Conservation (phyloP, 129 eudicot genomes). For the Calendula officinalis region DNA sequence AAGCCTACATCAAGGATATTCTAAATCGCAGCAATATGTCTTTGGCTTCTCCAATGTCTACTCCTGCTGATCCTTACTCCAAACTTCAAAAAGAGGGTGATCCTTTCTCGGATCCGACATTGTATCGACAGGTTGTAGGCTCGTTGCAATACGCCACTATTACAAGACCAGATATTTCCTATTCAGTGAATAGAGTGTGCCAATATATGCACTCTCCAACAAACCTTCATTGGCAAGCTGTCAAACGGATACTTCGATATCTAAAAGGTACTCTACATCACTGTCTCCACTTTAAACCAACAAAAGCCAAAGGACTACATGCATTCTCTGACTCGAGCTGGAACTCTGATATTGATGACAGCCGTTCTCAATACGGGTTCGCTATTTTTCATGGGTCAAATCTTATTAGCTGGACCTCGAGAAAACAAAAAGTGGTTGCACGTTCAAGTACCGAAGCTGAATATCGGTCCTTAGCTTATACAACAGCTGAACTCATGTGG, state of each 20-base stretch:
- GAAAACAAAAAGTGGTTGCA: neutral
- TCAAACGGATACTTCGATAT: neutral
- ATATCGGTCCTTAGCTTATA: neutral
- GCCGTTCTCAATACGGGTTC: neutral
- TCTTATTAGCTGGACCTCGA: neutral
- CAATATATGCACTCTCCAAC: neutral
- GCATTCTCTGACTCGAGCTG: neutral
- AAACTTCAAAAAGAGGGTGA: neutral
- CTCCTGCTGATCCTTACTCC: constrained; percentile 6
- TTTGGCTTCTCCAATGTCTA: neutral
- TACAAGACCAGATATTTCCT: neutral
- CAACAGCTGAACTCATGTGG: neutral
- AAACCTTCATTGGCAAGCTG: neutral
- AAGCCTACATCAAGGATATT: neutral
- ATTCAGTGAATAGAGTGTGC: neutral
- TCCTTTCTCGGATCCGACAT: neutral
- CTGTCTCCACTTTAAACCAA: neutral
- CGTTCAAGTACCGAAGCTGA: neutral
- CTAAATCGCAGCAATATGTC: neutral
- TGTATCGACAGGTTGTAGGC: neutral
- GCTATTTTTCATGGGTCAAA: neutral
- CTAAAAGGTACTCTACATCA: neutral
- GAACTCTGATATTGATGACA: neutral
- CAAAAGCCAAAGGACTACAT: neutral
- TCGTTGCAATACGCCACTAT: neutral